A percentile compares a stretch with the other conserved stretches of the same genome.
phyloP scores from a whole-genome alignment of 129 eudicot species.

The Oenanthe sinensis region DNA sequence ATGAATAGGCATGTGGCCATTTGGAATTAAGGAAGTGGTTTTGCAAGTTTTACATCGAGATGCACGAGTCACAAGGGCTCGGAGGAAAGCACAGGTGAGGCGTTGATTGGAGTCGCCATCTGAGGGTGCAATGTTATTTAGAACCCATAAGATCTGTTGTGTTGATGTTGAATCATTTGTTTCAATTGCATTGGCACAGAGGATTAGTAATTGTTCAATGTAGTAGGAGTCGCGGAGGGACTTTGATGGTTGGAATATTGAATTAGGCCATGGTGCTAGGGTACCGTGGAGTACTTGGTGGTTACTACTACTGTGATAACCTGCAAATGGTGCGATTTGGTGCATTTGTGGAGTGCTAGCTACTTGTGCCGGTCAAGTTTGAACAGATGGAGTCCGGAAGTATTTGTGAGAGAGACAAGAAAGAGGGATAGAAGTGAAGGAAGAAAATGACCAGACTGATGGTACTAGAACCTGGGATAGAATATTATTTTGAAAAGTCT shows the following conservation, averaged over 20 bases:
- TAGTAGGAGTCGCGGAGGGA: conserved; percentile 58
- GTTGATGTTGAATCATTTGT: conserved; percentile 78
- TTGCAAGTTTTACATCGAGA: conserved; percentile 56
- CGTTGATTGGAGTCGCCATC: conserved; percentile 89
- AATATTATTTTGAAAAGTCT: not conserved
- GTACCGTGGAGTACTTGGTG: conserved; percentile 27
- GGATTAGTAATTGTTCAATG: conserved; percentile 81
- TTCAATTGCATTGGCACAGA: conserved; percentile 85
- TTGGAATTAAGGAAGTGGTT: conserved; percentile 35
- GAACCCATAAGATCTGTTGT: conserved; percentile 95
- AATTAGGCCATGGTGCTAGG: conserved; percentile 54
- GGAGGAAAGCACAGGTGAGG: conserved; percentile 71
- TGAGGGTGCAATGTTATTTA: conserved; percentile 83
- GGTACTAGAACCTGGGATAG: not conserved
- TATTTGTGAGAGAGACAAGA: not conserved
- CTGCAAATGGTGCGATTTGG: conserved; percentile 38
- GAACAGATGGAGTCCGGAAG: not conserved
- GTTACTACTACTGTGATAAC: conserved; percentile 2
- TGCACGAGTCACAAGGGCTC: conserved; percentile 69
- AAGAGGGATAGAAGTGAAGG: conserved; percentile 5
- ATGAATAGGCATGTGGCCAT: conserved; percentile 34
- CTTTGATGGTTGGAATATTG: conserved; percentile 40
- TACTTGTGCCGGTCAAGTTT: conserved; percentile 27
- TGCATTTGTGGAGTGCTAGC: not conserved
- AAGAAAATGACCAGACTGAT: conserved; percentile 41